Percentiles rank a stretch among this genome's conserved stretches.
These are phyloP conservation scores for Emmonsiellopsis sp. DNA, from an alignment of 2,329 filamentous ascomycete species.

Conservation along the genomic window DNA sequence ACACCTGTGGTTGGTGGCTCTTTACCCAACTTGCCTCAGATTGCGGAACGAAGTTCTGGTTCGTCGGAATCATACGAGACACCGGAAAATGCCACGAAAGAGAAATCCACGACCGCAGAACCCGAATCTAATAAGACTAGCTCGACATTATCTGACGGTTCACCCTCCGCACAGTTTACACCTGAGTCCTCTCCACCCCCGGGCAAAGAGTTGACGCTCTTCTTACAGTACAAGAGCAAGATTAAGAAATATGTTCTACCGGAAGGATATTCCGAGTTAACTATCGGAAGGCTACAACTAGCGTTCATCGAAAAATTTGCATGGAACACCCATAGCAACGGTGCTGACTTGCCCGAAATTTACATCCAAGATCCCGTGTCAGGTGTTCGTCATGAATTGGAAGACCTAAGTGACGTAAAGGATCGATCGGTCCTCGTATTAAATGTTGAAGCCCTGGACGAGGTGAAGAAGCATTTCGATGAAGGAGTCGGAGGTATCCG, in stretches of 20 bases:
- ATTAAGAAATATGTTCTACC: conserved; percentile 91
- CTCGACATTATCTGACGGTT: conserved; percentile 5
- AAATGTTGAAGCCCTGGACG: conserved; percentile 86
- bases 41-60: conserved; percentile 25
- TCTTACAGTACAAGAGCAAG: conserved; percentile 91
- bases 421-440: conserved; percentile 91
- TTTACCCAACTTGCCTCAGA: conserved; percentile 45
- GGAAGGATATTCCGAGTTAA: conserved; percentile 75
- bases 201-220: conserved; percentile 83
- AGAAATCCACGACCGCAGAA: conserved; percentile 14
- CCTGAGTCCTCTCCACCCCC: conserved; percentile 60
- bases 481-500: conserved; percentile 76
- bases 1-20: conserved; percentile 45
- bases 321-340: conserved; percentile 95
- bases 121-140: conserved; percentile 2
- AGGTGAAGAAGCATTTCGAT: conserved; percentile 93
- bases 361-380: conserved; percentile 96
- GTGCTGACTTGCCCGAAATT: conserved; percentile 86
- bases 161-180: conserved; percentile 35
- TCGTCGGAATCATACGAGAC: background rate
- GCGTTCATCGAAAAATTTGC: conserved; percentile 99
- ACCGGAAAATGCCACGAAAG: conserved; percentile 17
- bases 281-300: conserved; percentile 78
- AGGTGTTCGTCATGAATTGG: conserved; percentile 90
- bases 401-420: conserved; percentile 87